Conservation (phyloP, 1,139 yeast species). For the Hansenula anomala region DNA sequence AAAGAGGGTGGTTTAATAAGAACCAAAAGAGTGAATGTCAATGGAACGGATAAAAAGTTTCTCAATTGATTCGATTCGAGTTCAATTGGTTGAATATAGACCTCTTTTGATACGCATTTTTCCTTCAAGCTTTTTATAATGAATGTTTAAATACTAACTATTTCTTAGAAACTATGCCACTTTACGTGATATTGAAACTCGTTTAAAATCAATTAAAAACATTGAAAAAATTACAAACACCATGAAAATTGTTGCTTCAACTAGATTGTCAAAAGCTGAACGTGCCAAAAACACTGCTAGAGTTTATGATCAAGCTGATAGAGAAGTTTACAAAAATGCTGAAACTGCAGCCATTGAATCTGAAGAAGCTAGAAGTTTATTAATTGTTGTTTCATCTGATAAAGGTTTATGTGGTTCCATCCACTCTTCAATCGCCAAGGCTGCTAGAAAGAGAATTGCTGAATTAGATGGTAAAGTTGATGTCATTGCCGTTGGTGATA, state of each 20-base stretch:
- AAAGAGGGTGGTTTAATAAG: background rate
- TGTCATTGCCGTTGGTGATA: constrained; percentile 89
- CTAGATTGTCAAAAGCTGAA: constrained; percentile 94
- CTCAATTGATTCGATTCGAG: background rate
- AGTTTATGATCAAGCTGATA: constrained; percentile 75
- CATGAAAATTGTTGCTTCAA: constrained; percentile 98
- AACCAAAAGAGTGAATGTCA: background rate
- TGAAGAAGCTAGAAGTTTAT: constrained; percentile 55
- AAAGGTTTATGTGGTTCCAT: constrained; percentile 99
- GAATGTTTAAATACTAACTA: background rate
- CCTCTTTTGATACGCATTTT: background rate
- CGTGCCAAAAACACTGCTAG: constrained; percentile 90
- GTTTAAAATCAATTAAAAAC: constrained; percentile 97
- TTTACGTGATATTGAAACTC: constrained; percentile 95
- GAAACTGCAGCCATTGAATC: constrained; percentile 58
- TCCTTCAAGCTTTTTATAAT: background rate
- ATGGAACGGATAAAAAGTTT: no score
- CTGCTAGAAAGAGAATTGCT: constrained; percentile 63
- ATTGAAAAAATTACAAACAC: constrained; percentile 99
- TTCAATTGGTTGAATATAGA: background rate
- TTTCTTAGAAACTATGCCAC: constrained; percentile 85
- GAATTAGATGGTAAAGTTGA: constrained; percentile 68
- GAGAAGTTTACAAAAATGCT: constrained; percentile 74
- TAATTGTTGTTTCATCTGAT: constrained; percentile 90
- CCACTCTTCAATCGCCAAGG: constrained; percentile 90